Evolutionary conservation across 495 filamentous ascomycete genomes (phyloP), one percentile per base, ranked within the genome.

Genomic region (Xylaria sp.): DNA sequence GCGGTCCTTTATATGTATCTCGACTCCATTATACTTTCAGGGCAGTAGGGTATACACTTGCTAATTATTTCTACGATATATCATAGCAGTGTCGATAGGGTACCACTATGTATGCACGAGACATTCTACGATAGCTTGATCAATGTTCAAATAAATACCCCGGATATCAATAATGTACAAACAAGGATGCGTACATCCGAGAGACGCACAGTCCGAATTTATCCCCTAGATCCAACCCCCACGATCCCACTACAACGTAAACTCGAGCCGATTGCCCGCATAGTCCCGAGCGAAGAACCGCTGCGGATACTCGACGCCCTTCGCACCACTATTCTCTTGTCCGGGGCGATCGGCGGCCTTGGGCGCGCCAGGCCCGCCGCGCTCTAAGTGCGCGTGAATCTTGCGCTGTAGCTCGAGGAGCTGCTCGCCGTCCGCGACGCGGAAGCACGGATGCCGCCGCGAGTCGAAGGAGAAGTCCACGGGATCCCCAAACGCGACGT

Each of bases 201-300:
- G 1, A 37, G 37, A 37, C 7, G 19, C 17, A 21, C 1, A 8
- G n/a, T 21, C 31, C 57, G 21, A 59, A 37, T n/a, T 40, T 26
- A 62, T 9, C 19, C 21, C 53, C 6, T 35, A 17, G 6, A 59
- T 6, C 29, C 43, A 2, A 62, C 17, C 17, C 26, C 4, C 3
- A 2, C 29, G 9, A 46, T 61, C 19, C 19, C 19, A 4, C 9
- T 55, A 91, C 62, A 89, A 68, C 61, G 82, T 88, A 74, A 90
- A 91, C 76, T 91, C 89, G 52, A 91, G 76, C 68, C 85, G 71
- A 75, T 91, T 91, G 9, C 89, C 88, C 7, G 86, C 88, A 82
- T 81, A 90, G 72, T 90, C 89, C 65, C 89, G 80, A 0, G 88
- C 89, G 77, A 91, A 91, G 78, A 90, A 90, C 24, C 88, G 79